A percentile compares a stretch with the other conserved stretches of the same genome.
Conservation (phyloP, 257 asterid species). For the Solanum pinnatisectum region DNA sequence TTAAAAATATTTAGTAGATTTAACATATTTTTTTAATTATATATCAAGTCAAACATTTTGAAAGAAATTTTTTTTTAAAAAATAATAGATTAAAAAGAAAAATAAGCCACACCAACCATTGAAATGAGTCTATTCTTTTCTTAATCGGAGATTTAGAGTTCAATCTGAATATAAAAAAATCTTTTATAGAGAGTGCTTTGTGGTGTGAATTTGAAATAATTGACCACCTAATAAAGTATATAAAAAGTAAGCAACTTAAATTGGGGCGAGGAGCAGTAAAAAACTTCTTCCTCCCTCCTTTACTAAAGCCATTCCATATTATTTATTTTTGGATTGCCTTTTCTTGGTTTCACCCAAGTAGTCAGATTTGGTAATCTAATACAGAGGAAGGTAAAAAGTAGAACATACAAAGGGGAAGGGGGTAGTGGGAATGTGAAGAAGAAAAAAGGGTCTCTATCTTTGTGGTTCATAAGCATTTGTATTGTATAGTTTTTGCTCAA, state of each 20-base stretch:
- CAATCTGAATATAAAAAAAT: too few relatives aligned
- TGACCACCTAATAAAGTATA: too few relatives aligned
- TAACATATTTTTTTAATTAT: too few relatives aligned
- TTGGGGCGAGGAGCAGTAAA: background rate
- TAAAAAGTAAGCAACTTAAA: background rate
- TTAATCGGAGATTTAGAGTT: too few relatives aligned
- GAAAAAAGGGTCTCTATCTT: conserved; percentile 24
- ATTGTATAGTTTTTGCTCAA: conserved; percentile 7
- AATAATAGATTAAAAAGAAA: too few relatives aligned
- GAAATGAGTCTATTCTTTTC: too few relatives aligned
- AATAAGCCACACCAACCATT: too few relatives aligned
- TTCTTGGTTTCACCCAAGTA: conserved; percentile 30
- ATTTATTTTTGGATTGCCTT: background rate
- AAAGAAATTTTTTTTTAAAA: too few relatives aligned
- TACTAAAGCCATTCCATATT: background rate
- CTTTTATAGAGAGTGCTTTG: too few relatives aligned
- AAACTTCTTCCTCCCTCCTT: background rate
- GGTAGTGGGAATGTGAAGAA: conserved; percentile 9
- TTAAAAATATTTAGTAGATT: too few relatives aligned
- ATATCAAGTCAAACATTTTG: too few relatives aligned
- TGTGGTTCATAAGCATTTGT: conserved; percentile 29
- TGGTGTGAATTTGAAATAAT: too few relatives aligned
- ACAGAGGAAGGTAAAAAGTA: background rate
- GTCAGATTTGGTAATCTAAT: conserved; percentile 21
- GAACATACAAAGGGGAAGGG: background rate